Percentiles rank a stretch among this genome's conserved stretches.
Conservation (phyloP, 495 filamentous ascomycete genomes). For the Cenococcum geophilum region DNA sequence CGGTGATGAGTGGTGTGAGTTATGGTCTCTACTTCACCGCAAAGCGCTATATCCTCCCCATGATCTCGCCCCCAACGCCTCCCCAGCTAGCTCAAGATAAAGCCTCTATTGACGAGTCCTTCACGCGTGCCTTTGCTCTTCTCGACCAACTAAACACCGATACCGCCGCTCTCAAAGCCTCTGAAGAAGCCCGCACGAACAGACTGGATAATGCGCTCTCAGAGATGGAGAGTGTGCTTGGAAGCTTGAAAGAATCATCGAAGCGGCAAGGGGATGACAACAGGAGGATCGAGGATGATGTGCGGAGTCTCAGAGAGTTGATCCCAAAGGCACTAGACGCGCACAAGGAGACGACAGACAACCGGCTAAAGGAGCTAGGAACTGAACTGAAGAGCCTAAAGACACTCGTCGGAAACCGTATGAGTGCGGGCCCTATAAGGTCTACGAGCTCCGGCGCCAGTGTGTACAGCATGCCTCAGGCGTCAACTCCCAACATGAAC, state of each 20-base stretch:
- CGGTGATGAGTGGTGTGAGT: slow-evolving; percentile 74
- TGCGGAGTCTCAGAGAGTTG: slow-evolving; percentile 69
- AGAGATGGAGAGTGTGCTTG: slow-evolving; percentile 77
- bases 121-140: slow-evolving; percentile 81
- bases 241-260: slow-evolving; percentile 70
- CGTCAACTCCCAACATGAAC: slow-evolving; percentile 12
- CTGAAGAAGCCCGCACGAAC: slow-evolving; percentile 78
- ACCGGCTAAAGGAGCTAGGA: slow-evolving; percentile 73
- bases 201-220: slow-evolving; percentile 74
- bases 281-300: slow-evolving; percentile 76
- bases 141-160: slow-evolving; percentile 89
- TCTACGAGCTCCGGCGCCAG: slow-evolving; percentile 35
- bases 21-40: slow-evolving; percentile 83
- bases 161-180: slow-evolving; percentile 75
- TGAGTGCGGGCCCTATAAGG: slow-evolving; percentile 48
- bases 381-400: slow-evolving; percentile 89
- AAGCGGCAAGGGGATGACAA: slow-evolving; percentile 77
- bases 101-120: slow-evolving; percentile 80
- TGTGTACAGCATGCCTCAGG: slow-evolving; percentile 16
- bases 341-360: slow-evolving; percentile 78
- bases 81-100: slow-evolving; percentile 92
- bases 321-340: slow-evolving; percentile 84
- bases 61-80: slow-evolving; percentile 89
- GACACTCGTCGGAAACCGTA: slow-evolving; percentile 72
- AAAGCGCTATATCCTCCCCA: slow-evolving; percentile 86